These are phyloP conservation scores for Diaporthe vexans DNA, from an alignment of 2,329 filamentous ascomycete species.

Conservation along the genomic window DNA sequence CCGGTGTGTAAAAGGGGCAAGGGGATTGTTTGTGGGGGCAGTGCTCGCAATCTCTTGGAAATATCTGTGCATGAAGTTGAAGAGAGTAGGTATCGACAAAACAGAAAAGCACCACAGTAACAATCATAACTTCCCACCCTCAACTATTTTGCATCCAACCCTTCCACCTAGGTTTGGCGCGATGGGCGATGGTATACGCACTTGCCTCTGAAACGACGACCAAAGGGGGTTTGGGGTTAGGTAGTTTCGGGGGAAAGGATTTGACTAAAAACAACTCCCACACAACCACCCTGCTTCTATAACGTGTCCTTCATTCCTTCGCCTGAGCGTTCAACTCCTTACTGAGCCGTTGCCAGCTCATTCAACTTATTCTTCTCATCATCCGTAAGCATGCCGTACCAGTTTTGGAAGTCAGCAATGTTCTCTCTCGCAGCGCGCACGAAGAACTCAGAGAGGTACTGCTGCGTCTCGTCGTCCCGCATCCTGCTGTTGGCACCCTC, in stretches of 20 bases:
- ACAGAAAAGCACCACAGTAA: constrained; percentile 16
- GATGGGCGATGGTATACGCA: not conserved
- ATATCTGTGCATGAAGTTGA: constrained; percentile 31
- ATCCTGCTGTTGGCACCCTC: constrained; percentile 73
- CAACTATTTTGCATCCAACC: not conserved
- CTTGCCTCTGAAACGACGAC: not conserved
- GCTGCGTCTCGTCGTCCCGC: constrained; percentile 91
- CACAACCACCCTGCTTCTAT: constrained; percentile 8
- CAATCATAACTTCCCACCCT: constrained; percentile 5
- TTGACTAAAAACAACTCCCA: not conserved
- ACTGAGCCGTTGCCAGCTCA: constrained; percentile 57
- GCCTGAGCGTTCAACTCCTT: not conserved
- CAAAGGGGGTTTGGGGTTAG: not conserved
- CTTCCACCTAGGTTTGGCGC: not conserved
- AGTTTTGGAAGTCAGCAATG: constrained; percentile 67
- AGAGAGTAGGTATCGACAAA: constrained; percentile 36
- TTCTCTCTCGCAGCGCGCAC: constrained; percentile 69
- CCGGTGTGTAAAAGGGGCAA: not conserved
- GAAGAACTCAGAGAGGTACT: constrained; percentile 88
- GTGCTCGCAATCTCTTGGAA: not conserved
- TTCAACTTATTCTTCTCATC: constrained; percentile 71
- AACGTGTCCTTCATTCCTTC: not conserved
- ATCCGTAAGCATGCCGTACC: constrained; percentile 68
- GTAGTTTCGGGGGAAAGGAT: not conserved
- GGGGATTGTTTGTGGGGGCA: not conserved